Evolutionary conservation across 108 stramenopile species (phyloP), one percentile per base, ranked within the genome.

Genomic region (Nitzschia inconspicua): DNA sequence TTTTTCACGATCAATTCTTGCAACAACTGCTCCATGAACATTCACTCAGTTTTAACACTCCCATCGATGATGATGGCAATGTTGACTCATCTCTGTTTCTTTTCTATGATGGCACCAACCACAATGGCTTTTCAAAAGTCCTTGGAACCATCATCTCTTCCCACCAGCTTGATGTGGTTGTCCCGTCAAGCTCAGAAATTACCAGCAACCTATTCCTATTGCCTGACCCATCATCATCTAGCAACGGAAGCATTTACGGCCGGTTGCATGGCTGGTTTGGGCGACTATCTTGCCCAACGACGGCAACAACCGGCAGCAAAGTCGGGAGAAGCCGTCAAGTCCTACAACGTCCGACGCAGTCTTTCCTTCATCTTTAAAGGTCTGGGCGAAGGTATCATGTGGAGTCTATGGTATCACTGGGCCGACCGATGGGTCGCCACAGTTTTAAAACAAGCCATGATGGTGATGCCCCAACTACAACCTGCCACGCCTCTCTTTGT

Each of bases 291-390:
- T 9, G 48, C 48, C 4, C 48, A 50, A 50, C 48, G 54, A n/a
- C n/a, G n/a, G n/a, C n/a, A n/a, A n/a, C n/a, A n/a, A n/a, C n/a
- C n/a, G n/a, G n/a, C n/a, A n/a, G n/a, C n/a, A n/a, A n/a, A n/a
- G n/a, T n/a, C n/a, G n/a, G n/a, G n/a, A n/a, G n/a, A n/a, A n/a
- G n/a, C n/a, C n/a, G n/a, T n/a, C n/a, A n/a, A n/a, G n/a, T n/a
- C n/a, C n/a, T n/a, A n/a, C n/a, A n/a, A n/a, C n/a, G n/a, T n/a
- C n/a, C n/a, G n/a, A n/a, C n/a, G n/a, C n/a, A n/a, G n/a, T n/a
- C n/a, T n/a, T n/a, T n/a, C n/a, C n/a, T 75, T 57, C 53, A 56
- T 70, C 26, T 49, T 46, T 31, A 35, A 70, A 47, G 49, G 68
- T 44, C 28, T 13, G 61, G 32, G 68, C 60, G 11, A 59, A 60